These are phyloP conservation scores for Colletotrichum sp. DNA, from an alignment of 2,329 filamentous ascomycete species.

Conservation along the genomic window DNA sequence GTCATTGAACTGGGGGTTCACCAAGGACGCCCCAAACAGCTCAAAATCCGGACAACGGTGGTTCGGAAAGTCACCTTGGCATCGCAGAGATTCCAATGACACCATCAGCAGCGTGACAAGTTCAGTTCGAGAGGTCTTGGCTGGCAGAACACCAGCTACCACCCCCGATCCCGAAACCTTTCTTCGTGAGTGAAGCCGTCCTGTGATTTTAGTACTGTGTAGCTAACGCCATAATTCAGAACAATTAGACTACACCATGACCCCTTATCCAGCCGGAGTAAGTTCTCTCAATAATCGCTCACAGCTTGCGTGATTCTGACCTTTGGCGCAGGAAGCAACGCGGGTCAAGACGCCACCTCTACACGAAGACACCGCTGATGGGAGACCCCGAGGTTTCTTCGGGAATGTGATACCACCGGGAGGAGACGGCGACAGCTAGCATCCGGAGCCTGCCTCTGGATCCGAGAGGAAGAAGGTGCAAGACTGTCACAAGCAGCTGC, in stretches of 20 bases:
- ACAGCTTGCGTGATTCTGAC: constrained; percentile 8
- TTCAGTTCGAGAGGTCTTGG: constrained; percentile 44
- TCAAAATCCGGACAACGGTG: not conserved
- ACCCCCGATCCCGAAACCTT: constrained; percentile 27
- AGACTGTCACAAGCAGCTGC: constrained; percentile 26
- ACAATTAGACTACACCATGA: constrained; percentile 18
- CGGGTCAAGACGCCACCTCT: constrained; percentile 53
- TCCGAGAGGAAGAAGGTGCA: not conserved
- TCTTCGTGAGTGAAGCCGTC: not conserved
- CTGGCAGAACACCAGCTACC: constrained; percentile 37
- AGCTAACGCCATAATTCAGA: constrained; percentile 10
- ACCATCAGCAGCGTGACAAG: constrained; percentile 45
- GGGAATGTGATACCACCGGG: constrained; percentile 40
- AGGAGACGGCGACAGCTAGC: constrained; percentile 8
- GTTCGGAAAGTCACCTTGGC: constrained; percentile 39
- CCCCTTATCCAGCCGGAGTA: constrained; percentile 40
- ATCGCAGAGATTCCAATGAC: constrained; percentile 40
- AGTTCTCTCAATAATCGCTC: not conserved
- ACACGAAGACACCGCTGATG: constrained; percentile 40
- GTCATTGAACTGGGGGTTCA: not conserved
- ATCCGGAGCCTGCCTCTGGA: not conserved
- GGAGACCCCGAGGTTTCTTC: constrained; percentile 47
- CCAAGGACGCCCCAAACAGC: not conserved
- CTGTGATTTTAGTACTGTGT: not conserved
- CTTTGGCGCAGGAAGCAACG: constrained; percentile 47